phyloP scores from a whole-genome alignment of 257 asterid species.

The Cordia subcordata region DNA sequence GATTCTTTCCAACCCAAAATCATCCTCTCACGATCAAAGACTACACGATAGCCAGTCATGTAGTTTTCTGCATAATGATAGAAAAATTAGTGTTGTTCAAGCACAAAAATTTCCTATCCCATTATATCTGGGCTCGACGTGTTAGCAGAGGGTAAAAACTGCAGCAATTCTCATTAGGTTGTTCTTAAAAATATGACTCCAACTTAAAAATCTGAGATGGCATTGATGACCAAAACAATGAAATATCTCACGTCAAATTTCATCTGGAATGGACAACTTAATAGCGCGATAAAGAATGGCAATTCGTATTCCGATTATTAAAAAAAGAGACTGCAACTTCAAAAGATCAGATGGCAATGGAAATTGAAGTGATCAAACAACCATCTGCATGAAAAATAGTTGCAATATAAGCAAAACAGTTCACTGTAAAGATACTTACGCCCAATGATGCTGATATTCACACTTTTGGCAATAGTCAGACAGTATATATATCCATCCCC shows the following conservation, averaged over 20 bases:
- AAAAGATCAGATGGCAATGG: too few species aligned
- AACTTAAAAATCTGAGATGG: neutral
- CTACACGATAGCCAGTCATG: slow-evolving; percentile 75
- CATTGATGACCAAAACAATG: too few species aligned
- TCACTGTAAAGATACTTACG: slow-evolving; percentile 52
- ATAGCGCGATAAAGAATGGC: too few species aligned
- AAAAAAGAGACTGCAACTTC: too few species aligned
- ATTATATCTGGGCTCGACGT: neutral
- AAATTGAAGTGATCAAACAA: too few species aligned
- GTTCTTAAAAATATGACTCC: too few species aligned
- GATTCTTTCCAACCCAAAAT: slow-evolving; percentile 83
- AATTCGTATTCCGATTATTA: too few species aligned
- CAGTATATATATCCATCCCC: slow-evolving; percentile 47
- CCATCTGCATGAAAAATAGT: too few species aligned
- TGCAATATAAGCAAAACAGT: neutral
- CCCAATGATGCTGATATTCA: slow-evolving; percentile 78
- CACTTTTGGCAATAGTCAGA: slow-evolving; percentile 71
- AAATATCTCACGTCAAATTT: too few species aligned
- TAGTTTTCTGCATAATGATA: slow-evolving; percentile 61
- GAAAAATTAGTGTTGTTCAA: neutral
- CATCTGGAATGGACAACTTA: too few species aligned
- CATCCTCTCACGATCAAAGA: slow-evolving; percentile 85
- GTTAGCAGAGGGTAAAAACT: too few species aligned
- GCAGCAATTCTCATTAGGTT: too few species aligned
- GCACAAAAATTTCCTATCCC: neutral